Conservation (phyloP, 805 yeast species). For the Wickerhamiella dianesei region DNA sequence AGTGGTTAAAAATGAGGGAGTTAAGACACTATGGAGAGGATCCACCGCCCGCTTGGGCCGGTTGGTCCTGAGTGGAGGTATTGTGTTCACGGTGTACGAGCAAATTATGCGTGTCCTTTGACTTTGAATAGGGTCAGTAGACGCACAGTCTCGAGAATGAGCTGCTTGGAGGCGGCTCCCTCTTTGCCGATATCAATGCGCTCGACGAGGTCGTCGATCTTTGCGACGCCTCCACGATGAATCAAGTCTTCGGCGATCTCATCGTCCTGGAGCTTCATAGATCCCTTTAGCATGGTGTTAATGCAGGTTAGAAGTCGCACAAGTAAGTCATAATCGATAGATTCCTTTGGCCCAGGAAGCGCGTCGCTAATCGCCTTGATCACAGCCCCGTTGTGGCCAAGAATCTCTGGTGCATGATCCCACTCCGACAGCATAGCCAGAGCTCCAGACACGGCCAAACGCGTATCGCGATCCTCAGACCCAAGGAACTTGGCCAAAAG, state of each 20-base stretch:
- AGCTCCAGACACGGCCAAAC: constrained; percentile 30
- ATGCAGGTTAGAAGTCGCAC: constrained; percentile 22
- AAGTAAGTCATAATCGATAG: constrained; percentile 14
- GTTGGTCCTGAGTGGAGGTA: constrained; percentile 86
- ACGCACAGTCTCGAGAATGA: constrained; percentile 11
- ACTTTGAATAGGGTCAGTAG: constrained; percentile 14
- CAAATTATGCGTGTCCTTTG: constrained; percentile 56
- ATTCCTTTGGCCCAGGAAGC: constrained; percentile 14
- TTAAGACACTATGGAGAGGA: constrained; percentile 91
- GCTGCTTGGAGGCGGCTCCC: constrained; percentile 7
- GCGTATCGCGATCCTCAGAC: constrained; percentile 23
- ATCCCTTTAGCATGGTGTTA: constrained; percentile 14
- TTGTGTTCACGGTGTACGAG: constrained; percentile 91
- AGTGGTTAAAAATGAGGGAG: constrained; percentile 76
- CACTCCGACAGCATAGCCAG: constrained; percentile 28
- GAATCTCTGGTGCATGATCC: constrained; percentile 23
- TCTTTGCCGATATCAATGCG: constrained; percentile 10
- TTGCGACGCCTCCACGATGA: constrained; percentile 14
- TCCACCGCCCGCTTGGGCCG: constrained; percentile 95
- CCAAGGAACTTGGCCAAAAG: constrained; percentile 21
- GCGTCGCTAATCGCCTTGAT: constrained; percentile 16
- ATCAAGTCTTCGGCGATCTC: constrained; percentile 19
- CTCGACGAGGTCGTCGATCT: constrained; percentile 15
- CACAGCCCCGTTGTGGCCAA: constrained; percentile 21
- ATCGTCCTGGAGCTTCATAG: constrained; percentile 14